These are phyloP conservation scores for Nannochloropsis salina DNA, from an alignment of 108 stramenopile species.

Conservation along the genomic window DNA sequence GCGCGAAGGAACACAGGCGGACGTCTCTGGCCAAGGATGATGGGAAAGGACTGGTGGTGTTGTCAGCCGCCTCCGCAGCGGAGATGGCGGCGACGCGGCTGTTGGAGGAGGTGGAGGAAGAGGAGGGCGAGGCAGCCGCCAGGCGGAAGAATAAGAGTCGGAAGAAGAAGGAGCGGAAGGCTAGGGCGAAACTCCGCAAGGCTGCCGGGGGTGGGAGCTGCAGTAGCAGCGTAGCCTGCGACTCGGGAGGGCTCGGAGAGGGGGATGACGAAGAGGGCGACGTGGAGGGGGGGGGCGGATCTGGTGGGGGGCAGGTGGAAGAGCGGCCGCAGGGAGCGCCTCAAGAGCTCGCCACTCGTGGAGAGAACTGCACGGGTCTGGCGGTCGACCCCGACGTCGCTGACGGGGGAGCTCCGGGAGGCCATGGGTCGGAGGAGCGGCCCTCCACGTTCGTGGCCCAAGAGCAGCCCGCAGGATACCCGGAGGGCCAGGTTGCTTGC, in stretches of 20 bases:
- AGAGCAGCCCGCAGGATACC: too few species aligned
- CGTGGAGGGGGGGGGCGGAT: background rate
- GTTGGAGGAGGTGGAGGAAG: background rate
- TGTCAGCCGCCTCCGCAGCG: background rate
- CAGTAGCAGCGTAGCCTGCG: background rate
- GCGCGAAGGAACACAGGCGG: constrained; percentile 5
- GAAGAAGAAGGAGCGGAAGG: background rate
- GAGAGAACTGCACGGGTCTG: too few species aligned
- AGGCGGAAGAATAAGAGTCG: background rate
- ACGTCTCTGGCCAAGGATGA: background rate
- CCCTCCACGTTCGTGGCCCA: too few species aligned
- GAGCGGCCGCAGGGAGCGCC: too few species aligned
- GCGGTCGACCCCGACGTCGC: too few species aligned
- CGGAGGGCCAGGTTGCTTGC: too few species aligned
- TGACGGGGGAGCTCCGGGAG: too few species aligned
- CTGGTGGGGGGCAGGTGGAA: background rate
- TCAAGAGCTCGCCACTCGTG: too few species aligned
- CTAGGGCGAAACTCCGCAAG: background rate
- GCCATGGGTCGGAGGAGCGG: too few species aligned
- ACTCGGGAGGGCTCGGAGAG: background rate
- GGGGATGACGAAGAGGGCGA: background rate
- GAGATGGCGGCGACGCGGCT: background rate
- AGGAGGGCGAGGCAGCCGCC: background rate
- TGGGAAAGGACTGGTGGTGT: background rate
- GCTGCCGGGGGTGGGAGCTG: background rate